phyloP scores from a whole-genome alignment of 768 basidiomycete genomes.

The Tubosaeta sp. region DNA sequence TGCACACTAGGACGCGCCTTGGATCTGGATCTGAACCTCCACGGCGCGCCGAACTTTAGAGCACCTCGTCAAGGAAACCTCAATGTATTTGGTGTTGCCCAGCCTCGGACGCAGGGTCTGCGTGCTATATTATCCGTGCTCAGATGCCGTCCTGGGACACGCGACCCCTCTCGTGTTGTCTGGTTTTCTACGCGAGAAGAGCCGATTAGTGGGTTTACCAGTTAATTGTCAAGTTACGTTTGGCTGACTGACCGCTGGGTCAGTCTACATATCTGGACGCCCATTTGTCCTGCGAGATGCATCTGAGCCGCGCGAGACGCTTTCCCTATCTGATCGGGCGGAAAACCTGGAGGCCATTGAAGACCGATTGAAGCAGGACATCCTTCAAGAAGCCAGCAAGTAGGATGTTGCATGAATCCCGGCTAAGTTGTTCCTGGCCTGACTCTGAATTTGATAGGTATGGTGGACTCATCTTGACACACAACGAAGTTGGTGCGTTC shows the following conservation, averaged over 20 bases:
- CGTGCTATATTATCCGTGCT: conserved; percentile 86
- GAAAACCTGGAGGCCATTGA: conserved; percentile 95
- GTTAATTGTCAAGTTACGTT: neutral
- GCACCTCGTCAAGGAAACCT: conserved; percentile 72
- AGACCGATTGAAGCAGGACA: conserved; percentile 82
- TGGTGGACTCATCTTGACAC: conserved; percentile 87
- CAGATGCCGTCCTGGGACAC: conserved; percentile 61
- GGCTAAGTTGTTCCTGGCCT: neutral
- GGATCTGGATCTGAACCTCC: conserved; percentile 85
- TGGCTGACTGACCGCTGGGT: conserved; percentile 2
- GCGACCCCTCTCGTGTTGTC: conserved; percentile 69
- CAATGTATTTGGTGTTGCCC: conserved; percentile 94
- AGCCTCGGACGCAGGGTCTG: conserved; percentile 89
- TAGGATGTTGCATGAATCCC: conserved; percentile 21
- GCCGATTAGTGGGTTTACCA: conserved; percentile 65
- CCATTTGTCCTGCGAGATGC: conserved; percentile 92
- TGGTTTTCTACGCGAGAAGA: conserved; percentile 99
- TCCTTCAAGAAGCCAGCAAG: conserved; percentile 79
- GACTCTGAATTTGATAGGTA: conserved; percentile 45
- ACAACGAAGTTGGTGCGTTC: conserved; percentile 79
- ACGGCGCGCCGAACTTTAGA: conserved; percentile 95
- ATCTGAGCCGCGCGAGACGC: conserved; percentile 71
- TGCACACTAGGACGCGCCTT: conserved; percentile 66
- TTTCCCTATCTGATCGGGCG: conserved; percentile 85
- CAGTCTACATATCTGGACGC: conserved; percentile 81